Evolutionary conservation across 768 basidiomycete genomes (phyloP).

Genomic region (Boletus eberwhitei): DNA sequence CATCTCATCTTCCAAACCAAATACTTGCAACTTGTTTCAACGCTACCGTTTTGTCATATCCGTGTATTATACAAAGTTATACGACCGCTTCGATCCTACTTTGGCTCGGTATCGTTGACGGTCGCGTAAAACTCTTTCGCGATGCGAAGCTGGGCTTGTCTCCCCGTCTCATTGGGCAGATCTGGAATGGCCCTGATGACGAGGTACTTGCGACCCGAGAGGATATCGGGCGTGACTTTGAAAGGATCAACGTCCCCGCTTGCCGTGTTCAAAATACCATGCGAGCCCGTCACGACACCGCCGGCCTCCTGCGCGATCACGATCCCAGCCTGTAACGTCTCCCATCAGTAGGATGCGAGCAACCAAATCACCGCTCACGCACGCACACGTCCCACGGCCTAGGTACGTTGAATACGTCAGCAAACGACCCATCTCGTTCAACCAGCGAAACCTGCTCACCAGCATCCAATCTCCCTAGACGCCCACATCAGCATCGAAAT

Average conservation of each 20-base stretch:
- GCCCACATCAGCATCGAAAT: not conserved
- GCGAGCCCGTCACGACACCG: constrained; percentile 70
- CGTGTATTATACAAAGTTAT: not conserved
- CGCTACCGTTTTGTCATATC: not conserved
- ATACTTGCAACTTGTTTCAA: not conserved
- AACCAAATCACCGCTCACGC: constrained; percentile 18
- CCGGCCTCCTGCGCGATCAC: constrained; percentile 92
- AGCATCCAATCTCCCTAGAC: constrained; percentile 75
- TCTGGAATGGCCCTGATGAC: constrained; percentile 70
- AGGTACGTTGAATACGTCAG: not conserved
- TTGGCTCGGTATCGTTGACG: constrained; percentile 65
- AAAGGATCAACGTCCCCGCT: constrained; percentile 41
- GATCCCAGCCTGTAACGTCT: constrained; percentile 64
- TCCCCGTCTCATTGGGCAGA: constrained; percentile 57
- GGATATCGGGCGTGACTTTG: constrained; percentile 63
- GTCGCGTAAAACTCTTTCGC: constrained; percentile 85
- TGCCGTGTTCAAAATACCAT: constrained; percentile 42
- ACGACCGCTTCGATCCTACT: constrained; percentile 28
- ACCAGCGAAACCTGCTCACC: constrained; percentile 35
- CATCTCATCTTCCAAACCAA: too few species aligned
- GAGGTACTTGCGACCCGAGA: constrained; percentile 78
- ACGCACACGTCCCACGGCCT: constrained; percentile 87
- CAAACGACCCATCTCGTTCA: not conserved
- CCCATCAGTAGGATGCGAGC: not conserved
- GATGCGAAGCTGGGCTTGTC: constrained; percentile 73